phyloP scores from a whole-genome alignment of 176 grass and related monocot species.

The Cenchrus fungigraminus region DNA sequence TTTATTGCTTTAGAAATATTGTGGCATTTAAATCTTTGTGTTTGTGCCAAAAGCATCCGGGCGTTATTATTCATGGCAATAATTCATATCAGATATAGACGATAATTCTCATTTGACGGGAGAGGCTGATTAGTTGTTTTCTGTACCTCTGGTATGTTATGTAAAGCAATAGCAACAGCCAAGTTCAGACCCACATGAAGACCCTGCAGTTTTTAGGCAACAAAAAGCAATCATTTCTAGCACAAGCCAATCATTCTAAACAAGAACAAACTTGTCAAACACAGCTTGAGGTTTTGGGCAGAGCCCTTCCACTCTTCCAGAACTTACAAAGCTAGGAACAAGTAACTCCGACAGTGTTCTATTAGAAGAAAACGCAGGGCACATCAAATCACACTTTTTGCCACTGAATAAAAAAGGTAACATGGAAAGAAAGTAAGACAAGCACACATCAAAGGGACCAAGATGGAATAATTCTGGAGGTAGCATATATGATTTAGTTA shows the following conservation, averaged over 20 bases:
- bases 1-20: not conserved
- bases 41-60: slow-evolving; percentile 5
- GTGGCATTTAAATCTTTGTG: slow-evolving; percentile 16
- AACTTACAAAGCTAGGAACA: slow-evolving; percentile 13
- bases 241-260: slow-evolving; percentile 25
- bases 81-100: slow-evolving; percentile 15
- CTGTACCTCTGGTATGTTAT: slow-evolving; percentile 97
- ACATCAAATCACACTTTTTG: not conserved
- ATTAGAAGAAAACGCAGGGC: slow-evolving; percentile 9
- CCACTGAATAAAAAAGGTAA: slow-evolving; percentile 9
- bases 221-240: slow-evolving; percentile 35
- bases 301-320: not conserved
- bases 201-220: slow-evolving; percentile 55
- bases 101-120: slow-evolving; percentile 4
- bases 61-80: not conserved
- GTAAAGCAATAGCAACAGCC: slow-evolving; percentile 93
- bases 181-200: slow-evolving; percentile 94
- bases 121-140: slow-evolving; percentile 15
- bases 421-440: not conserved
- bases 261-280: not conserved
- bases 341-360: not conserved
- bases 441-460: not conserved
- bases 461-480: not conserved
- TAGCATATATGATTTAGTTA: not conserved
- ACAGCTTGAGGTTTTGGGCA: not conserved